Evolutionary conservation across 2,329 filamentous ascomycete species (phyloP), one percentile per base, ranked within the genome.

Genomic region (Colletotrichum liriopes): DNA sequence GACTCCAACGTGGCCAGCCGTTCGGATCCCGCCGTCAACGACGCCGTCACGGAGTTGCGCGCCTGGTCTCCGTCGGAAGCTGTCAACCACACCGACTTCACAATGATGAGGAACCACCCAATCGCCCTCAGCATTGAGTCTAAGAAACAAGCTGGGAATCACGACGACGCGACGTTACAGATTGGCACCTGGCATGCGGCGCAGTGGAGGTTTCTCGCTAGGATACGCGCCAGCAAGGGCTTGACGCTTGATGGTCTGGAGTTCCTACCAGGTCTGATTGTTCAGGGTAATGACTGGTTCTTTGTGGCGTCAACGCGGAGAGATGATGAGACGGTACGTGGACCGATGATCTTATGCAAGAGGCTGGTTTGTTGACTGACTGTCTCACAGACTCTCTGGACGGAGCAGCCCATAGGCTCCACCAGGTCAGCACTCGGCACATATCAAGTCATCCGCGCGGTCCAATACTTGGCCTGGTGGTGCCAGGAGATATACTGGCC

Each of bases 111-210:
- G 7, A 41, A 65, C 11, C 59, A 72, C 29, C 74, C 74, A 11
- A 65, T 75, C 41, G 61, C 73, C 23, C 54, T 77, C 18, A 75
- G 74, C 56, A 71, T 75, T 51, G 72, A 73, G 76, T 75, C 74
- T 69, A 75, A 71, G 74, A 75, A 67, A 39, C 59, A 66, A 41
- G 69, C 71, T 56, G 75, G 74, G 45, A 62, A 65, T 32, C 66
- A 60, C 35, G 60, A 56, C 20, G 65, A 70, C 37, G 74, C 73
- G 12, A 65, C 72, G 18, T n/a, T 76, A n/a, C 72, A 75, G 52
- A 55, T 77, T 35, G 67, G 73, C 26, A 67, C 73, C 11, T 77
- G 73, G 77, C 74, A 76, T 59, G 72, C 69, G 12, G 76, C 75
- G 18, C 76, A 77, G 23, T 77, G 73, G 74, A 61, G 12, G 14